phyloP scores from a whole-genome alignment of 169 alveolate genomes.

The Babesia ovata region DNA sequence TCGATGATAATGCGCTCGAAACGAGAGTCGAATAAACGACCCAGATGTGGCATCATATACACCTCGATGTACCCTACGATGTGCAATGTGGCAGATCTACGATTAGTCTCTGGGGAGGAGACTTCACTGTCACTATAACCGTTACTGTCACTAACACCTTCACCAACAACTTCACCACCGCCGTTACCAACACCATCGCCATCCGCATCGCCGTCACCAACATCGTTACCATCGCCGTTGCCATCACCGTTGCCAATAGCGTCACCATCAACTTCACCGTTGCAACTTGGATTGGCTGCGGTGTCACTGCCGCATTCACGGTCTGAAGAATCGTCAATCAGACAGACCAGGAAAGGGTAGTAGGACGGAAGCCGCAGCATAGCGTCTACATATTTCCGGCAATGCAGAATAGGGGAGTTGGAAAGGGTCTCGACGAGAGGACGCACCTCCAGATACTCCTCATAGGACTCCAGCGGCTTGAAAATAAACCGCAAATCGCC shows the following conservation, averaged over 20 bases:
- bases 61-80: slow-evolving; percentile 75
- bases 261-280: not conserved
- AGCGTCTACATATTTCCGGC: slow-evolving; percentile 29
- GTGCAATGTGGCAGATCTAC: not conserved
- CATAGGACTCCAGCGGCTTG: slow-evolving; percentile 56
- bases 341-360: slow-evolving; percentile 52
- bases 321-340: not conserved
- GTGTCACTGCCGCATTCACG: not conserved
- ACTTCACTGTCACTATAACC: not conserved
- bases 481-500: slow-evolving; percentile 23
- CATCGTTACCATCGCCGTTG: too few relatives aligned
- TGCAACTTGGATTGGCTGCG: not conserved
- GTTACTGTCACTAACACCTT: too few relatives aligned
- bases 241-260: too few relatives aligned
- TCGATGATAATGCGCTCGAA: slow-evolving; percentile 74
- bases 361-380: slow-evolving; percentile 45
- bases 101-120: not conserved
- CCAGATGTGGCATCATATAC: slow-evolving; percentile 76
- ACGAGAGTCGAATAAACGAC: slow-evolving; percentile 76
- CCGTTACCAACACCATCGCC: too few relatives aligned
- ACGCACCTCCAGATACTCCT: slow-evolving; percentile 55
- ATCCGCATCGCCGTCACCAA: too few relatives aligned
- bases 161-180: too few relatives aligned
- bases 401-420: slow-evolving; percentile 24
- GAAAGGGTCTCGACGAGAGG: slow-evolving; percentile 54